Evolutionary conservation across 371 early-diverging fungal genomes (phyloP), one percentile per base, ranked within the genome.

Genomic region (Parasitella parasitica): DNA sequence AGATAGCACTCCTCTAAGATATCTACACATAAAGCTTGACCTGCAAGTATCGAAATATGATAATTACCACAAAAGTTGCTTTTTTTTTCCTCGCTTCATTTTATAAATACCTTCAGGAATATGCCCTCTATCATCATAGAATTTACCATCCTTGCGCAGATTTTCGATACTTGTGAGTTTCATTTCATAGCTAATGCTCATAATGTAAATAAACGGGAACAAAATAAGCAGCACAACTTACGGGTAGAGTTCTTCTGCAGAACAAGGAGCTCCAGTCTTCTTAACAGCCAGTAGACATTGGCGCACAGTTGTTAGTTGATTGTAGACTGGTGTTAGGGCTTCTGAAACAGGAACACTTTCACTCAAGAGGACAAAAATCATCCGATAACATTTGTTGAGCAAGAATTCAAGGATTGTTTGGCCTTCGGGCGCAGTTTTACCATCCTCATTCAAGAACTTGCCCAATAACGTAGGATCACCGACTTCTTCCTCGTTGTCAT

Each of bases 91-190:
- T n/a, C n/a, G n/a, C n/a, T n/a, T n/a, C n/a, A n/a, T n/a, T n/a
- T n/a, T n/a, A n/a, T n/a, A n/a, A n/a, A n/a, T 58, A 60, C 94
- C 96, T 78, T 93, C 93, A 4, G 94, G 94, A 16, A 93, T 76
- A 35, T 88, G 78, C 13, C 89, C 90, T 57, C 90, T 85, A 63
- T 88, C 89, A 59, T 89, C 92, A 62, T 92, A 76, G 56, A 94
- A 95, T 63, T 91, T 91, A 32, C 96, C 96, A 67, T 94, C 91
- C 12, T 84, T 85, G 16, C 93, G 87, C 70, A 90, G 64, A 46
- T 87, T 83, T 50, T 92, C 93, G 64, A 95, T 87, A 32, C 86
- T 85, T 2, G 88, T 82, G 26, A 95, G 76, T 62, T 92, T 92
- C 87, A 95, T 89, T 75, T 94, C 91, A 74, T 93, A 95, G 13